Base-by-base conservation (phyloP, 306 rosid genomes). In the Cyclanthera cordifolia region DNA sequence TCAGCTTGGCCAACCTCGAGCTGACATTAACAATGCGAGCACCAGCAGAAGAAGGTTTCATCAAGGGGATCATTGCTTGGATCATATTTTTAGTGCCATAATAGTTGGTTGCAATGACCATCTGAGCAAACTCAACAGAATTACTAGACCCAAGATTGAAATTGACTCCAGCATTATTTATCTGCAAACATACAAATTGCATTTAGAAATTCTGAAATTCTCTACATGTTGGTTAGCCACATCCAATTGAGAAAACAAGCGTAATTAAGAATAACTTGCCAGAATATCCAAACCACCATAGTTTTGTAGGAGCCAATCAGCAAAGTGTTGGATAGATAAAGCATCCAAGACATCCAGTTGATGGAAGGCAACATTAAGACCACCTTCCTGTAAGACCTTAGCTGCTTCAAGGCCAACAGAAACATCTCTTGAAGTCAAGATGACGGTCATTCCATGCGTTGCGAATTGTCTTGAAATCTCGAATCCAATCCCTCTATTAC, bases 401-500 rank as follows among this genome's bases (percentile, higher is more conserved):
- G 85, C 78, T 1, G 96, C 88, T 84, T 91, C 97, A 71, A 82
- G 72, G 69, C 92, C 97, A 73, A 84, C 95, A 67, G 73, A 68
- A 10, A 64, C 84, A 67, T 89, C 89, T 76, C 97, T 87, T 64
- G 97, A 87, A 67, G 97, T 91, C 53, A 91, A 75, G 37, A 89
- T 72, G 17, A 91, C 95, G 19, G 89, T 89, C 63, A 91, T 75
- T 46, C 97, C 97, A 71, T 89, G 90, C 49, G 63, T 84, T 27
- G 97, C 96, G 9, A 91, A 83, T 74, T 87, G 97, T 45, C 88
- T 85, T 12, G 85, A 77, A 65, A 85, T 82, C 80, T 91, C 97
- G 70, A 87, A 91, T 27, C 97, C 97, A 74, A 91, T 91, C 52
- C 97, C 97, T 79, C 97, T 84, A 45, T 89, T 91, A 37, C 92